phyloP scores from a whole-genome alignment of 306 rosid genomes.

The Glycine soja region DNA sequence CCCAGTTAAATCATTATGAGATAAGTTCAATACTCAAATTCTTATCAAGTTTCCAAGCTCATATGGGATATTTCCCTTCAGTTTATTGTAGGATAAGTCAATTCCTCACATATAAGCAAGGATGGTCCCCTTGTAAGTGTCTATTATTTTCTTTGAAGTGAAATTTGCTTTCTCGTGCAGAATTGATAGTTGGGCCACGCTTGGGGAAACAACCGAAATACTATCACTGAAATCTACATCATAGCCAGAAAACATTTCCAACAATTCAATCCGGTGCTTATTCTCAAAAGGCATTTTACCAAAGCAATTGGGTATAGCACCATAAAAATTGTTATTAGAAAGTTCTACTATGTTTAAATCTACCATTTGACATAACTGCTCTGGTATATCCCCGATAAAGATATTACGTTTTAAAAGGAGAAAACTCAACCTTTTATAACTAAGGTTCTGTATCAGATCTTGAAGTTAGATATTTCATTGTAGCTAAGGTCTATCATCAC shows the following conservation, averaged over 20 bases:
- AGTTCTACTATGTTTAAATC: not conserved
- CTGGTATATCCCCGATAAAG: not conserved
- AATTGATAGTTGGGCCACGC: no score
- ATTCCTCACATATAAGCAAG: no score
- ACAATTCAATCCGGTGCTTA: no score
- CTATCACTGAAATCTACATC: no score
- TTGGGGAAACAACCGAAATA: not conserved
- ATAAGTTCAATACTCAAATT: not conserved
- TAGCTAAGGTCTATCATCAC: constrained; percentile 30
- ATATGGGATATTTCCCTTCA: no score
- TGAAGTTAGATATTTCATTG: constrained; percentile 21
- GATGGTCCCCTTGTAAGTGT: no score
- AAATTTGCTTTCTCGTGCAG: no score
- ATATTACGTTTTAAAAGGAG: constrained; percentile 28
- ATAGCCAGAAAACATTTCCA: no score
- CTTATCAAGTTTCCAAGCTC: no score
- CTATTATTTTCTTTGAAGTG: no score
- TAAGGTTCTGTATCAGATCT: constrained; percentile 1
- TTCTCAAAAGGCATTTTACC: constrained; percentile 23
- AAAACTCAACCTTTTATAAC: not conserved
- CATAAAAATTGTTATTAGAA: not conserved
- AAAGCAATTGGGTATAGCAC: constrained; percentile 17
- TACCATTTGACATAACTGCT: not conserved
- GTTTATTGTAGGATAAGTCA: no score
- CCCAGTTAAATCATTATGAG: not conserved